Base-by-base conservation (phyloP, 2,329 filamentous ascomycete genomes). In the Venturia oleaginea region DNA sequence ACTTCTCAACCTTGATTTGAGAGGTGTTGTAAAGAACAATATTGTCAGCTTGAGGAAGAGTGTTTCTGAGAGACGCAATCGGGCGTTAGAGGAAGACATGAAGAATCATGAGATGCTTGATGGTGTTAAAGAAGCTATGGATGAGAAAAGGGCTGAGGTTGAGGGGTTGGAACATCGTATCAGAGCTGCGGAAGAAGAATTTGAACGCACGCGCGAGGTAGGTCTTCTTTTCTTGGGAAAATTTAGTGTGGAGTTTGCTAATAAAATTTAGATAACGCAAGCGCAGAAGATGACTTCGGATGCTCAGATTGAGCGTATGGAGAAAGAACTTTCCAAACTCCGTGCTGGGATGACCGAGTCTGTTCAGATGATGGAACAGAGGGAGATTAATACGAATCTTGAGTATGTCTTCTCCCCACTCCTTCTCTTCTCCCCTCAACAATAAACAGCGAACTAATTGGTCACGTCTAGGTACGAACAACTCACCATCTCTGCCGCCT, bases 311-410 rank as follows among this genome's bases (percentile, higher is more conserved):
- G 94, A 99, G 77, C 94, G 94, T 80, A 95, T 97, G 88, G 94
- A 99, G 78, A 97, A 96, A 76, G 92, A 99, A 75, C 80, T 99
- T n/a, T 89, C 90, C 59, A 91, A 92, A 74, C 96, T 97, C 91
- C 84, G 92, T 51, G 85, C 88, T 2, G 88, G 88, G 13, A 80
- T 97, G 37, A 88, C 86, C 2, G 93, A 97, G 75, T 92, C 87
- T 40, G 89, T 97, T 63, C 91, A 97, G 76, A 77, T 96, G 59
- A 88, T 97, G 84, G 92, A 97, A 75, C 93, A 97, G 76, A 83
- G 91, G 64, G 92, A 97, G 79, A 96, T 97, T 85, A 96, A 92
- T 71, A 94, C 91, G 15, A 95, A 93, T 66, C 94, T 97, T 70
- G 92, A 97, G 89, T 93, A 80, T 73, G 88, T 82, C 22, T 19